These are phyloP conservation scores for Tylopilus sp. DNA, from an alignment of 1,284 basidiomycete species.

Conservation along the genomic window DNA sequence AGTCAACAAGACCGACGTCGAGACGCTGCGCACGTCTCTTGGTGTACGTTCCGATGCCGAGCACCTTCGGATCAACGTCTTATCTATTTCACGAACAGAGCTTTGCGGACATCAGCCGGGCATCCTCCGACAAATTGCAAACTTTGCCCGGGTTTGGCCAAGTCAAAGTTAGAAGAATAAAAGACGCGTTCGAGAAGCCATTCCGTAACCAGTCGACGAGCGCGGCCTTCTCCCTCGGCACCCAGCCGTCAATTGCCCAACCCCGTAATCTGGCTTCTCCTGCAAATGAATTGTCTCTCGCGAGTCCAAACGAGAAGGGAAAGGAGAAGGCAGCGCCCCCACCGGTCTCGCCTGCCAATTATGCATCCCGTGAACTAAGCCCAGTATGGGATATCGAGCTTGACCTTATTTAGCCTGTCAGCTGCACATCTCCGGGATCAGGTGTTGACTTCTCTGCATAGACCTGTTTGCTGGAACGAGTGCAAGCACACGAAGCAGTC, in stretches of 20 bases:
- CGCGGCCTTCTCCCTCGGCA: slow-evolving; percentile 38
- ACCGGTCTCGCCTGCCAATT: slow-evolving; percentile 6
- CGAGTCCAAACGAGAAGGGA: slow-evolving; percentile 13
- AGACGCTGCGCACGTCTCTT: slow-evolving; percentile 89
- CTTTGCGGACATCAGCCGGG: slow-evolving; percentile 74
- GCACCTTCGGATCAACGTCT: slow-evolving; percentile 1
- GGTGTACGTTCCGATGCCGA: slow-evolving; percentile 59
- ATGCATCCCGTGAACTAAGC: slow-evolving; percentile 32
- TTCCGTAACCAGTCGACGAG: slow-evolving; percentile 63
- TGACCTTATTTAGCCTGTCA: slow-evolving; percentile 24
- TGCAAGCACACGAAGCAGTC: background rate
- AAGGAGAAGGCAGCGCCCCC: slow-evolving; percentile 18
- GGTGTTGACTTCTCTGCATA: too few relatives aligned
- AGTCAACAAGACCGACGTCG: slow-evolving; percentile 97
- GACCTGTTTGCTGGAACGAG: background rate
- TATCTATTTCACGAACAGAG: slow-evolving; percentile 50
- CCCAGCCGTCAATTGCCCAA: slow-evolving; percentile 16
- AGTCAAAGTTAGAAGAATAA: slow-evolving; percentile 84
- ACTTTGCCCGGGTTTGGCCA: slow-evolving; percentile 92
- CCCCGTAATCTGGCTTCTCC: background rate
- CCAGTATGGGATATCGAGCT: slow-evolving; percentile 63
- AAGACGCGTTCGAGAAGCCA: slow-evolving; percentile 75
- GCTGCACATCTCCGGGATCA: background rate
- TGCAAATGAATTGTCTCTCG: slow-evolving; percentile 13
- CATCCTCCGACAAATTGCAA: slow-evolving; percentile 71